Base-by-base conservation (phyloP, 768 basidiomycete genomes). In the Serendipita sp. region DNA sequence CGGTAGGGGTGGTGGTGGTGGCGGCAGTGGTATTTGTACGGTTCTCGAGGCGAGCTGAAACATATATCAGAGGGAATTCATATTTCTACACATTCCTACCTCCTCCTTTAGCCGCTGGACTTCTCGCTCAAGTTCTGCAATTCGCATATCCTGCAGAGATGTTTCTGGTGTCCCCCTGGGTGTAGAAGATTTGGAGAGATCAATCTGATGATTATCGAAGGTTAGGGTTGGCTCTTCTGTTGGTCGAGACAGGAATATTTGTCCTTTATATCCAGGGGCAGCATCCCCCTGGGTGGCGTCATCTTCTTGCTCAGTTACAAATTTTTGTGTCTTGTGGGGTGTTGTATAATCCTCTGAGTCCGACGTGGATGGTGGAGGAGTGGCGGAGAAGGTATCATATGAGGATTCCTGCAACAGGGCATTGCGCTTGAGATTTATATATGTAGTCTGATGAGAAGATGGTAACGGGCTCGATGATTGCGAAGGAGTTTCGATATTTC, bases 91-190 rank as follows among this genome's bases (percentile, higher is more conserved):
- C 70, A 8, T 10, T 28, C 23, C 10, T 38, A 83, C 85, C 79
- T 85, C 83, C 69, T 80, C 78, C 67, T 78, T 83, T n/a, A 88
- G 73, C 47, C 76, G 70, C 47, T 73, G 73, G 44, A 89, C 81
- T 70, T 91, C 89, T 56, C 80, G 80, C 69, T 89, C 86, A 3
- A 91, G 76, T 65, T 76, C 74, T 67, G 74, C 76, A 35, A 90
- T 89, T 62, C 79, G 78, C 64, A 79, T 82, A 70, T 68, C 28
- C 11, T 60, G 28, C 8, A 60, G 16, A 8, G 52, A 54, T 11
- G 10, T 23, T 60, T 60, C 56, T n/a, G 48, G 30, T 8, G 48
- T 8, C n/a, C n/a, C n/a, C n/a, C 18, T 41, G 5, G 41, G 41
- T 5, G 41, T 41, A 41, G 41, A 41, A 5, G 41, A 41, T 13